Base-by-base conservation (phyloP, 441 rosid genomes). In the Pelargonium citronellum region DNA sequence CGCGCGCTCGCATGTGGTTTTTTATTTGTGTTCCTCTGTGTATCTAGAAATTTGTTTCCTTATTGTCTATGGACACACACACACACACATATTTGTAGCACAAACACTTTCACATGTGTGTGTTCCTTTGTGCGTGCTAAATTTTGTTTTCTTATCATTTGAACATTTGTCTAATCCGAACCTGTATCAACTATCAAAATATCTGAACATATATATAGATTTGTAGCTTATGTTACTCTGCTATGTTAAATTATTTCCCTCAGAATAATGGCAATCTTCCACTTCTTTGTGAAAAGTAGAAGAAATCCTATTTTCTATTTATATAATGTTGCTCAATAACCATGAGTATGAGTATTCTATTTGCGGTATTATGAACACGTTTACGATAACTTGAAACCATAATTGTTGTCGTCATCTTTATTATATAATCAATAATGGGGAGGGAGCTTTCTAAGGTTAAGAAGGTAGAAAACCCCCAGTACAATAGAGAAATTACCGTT, bases 231-330 rank as follows among this genome's bases (percentile, higher is more conserved):
- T 51, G 57, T 13, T 51, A 51, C 57, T 51, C 57, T 51, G 17
- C 57, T 51, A 51, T 51, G 57, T 51, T 51, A n/a, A 51, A 51
- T 51, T 13, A 51, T 51, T 51, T 51, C 15, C n/a, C 17, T 51
- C 57, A 11, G 5, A 5, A 13, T 51, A 51, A 51, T 13, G 7
- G 7, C 7, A n/a, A 51, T 51, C 57, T 47, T 47, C 13, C 15
- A 13, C 57, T n/a, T 51, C 57, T 51, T 51, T 51, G 6, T 51
- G 17, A n/a, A 15, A 51, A 51, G 6, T n/a, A 51, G 57, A 13
- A 51, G 57, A n/a, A 51, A 22, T 13, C 7, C 8, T 51, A 5
- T n/a, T 39, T 39, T 39, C 43, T 7, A 39, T 39, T 39, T 39
- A 39, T 39, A 39, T 4, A 39, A 39, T 0, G 8, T 4, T 39